Base-by-base conservation (phyloP, 768 basidiomycete species). In the Tremella fuciformis region DNA sequence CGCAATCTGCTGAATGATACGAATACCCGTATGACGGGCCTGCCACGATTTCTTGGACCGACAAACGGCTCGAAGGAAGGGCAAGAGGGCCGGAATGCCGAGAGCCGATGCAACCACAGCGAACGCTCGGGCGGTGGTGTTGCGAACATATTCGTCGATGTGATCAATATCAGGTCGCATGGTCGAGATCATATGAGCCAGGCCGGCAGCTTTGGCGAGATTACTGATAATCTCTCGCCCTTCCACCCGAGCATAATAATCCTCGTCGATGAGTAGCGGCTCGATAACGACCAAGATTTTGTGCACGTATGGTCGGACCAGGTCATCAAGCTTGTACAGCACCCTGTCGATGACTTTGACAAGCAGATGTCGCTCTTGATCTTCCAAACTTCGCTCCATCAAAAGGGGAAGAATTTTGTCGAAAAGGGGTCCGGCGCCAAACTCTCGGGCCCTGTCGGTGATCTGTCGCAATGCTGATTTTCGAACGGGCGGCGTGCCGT, bases 111-210 rank as follows among this genome's bases (percentile, higher is more conserved):
- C 96, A 57, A 98, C 96, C 57, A 99, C 96, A 24, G 93, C 96
- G 82, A 98, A 92, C 2, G 96, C 96, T 69, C 96, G 88, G 37
- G 96, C 94, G 15, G 96, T 99, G 44, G 96, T 99, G 77, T 99
- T 99, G 59, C 94, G 89, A 2, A 98, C 94, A 65, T 99, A 98
- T 78, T 99, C 96, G 74, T 99, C 94, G 44, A 96, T 92, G 69
- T 98, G 94, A 78, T 99, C 94, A 62, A 98, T 98, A 82, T 99
- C 94, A 2, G 96, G 94, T 67, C 94, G 88, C 94, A 99, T 98
- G 18, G 94, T 99, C 37, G 96, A 99, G 70, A 99, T 99, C 96
- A 99, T 98, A 79, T 99, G 96, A 1, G 96, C 94, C 22, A 99
- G 86, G 78, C 96, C 96, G 26, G 93, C 94, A 11, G 96, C 96